Conservation (phyloP, 768 basidiomycete species). For the Candolleomyces eurysporus region DNA sequence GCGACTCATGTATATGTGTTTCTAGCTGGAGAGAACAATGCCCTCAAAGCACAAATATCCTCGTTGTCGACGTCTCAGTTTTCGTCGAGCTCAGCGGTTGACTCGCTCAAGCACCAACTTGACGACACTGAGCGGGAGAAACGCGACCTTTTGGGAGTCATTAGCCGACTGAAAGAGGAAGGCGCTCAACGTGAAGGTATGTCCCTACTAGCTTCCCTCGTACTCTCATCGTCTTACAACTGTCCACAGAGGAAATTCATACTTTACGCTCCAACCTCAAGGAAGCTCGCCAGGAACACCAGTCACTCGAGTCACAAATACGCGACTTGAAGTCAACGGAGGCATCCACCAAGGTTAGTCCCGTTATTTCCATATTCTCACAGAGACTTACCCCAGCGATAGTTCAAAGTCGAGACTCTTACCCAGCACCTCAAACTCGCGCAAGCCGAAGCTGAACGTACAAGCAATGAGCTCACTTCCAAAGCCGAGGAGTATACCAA, state of each 20-base stretch:
- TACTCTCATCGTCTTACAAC: slow-evolving; percentile 8
- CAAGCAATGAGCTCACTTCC: slow-evolving; percentile 60
- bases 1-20: slow-evolving; percentile 16
- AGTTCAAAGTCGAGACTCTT: slow-evolving; percentile 88
- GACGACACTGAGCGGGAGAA: slow-evolving; percentile 88
- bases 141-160: slow-evolving; percentile 79
- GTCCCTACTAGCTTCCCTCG: slow-evolving; percentile 15
- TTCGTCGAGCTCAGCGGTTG: slow-evolving; percentile 61
- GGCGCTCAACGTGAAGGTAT: slow-evolving; percentile 71
- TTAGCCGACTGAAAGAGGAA: slow-evolving; percentile 82
- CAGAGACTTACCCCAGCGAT: slow-evolving; percentile 4
- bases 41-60: slow-evolving; percentile 55
- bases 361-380: background rate
- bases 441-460: slow-evolving; percentile 72
- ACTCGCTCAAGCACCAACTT: slow-evolving; percentile 54
- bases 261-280: slow-evolving; percentile 66
- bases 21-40: slow-evolving; percentile 35
- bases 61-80: slow-evolving; percentile 57
- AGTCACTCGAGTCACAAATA: slow-evolving; percentile 61
- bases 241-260: slow-evolving; percentile 62
- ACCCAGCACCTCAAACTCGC: slow-evolving; percentile 79
- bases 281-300: slow-evolving; percentile 73
- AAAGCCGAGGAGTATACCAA: slow-evolving; percentile 83
- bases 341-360: slow-evolving; percentile 68
- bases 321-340: slow-evolving; percentile 74